phyloP scores from a whole-genome alignment of 2,329 filamentous ascomycete genomes.

The Epicoccum nigrum region DNA sequence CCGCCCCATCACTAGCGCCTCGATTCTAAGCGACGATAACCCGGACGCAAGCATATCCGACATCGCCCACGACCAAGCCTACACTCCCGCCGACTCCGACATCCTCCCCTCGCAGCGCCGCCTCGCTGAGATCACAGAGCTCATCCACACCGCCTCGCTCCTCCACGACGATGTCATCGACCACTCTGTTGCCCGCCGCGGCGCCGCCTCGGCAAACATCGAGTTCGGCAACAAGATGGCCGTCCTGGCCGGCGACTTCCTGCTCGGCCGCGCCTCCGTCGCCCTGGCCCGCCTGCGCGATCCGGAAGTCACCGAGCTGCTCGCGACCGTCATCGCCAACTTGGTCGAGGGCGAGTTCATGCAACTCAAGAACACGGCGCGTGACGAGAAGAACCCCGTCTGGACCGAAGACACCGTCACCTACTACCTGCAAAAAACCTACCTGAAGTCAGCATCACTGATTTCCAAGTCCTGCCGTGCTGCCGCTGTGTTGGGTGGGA shows the following conservation, averaged over 20 bases:
- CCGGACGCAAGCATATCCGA: conserved; percentile 53
- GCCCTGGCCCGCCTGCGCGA: conserved; percentile 88
- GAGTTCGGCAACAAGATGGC: conserved; percentile 99
- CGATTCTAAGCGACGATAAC: conserved; percentile 80
- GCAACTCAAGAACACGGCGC: conserved; percentile 96
- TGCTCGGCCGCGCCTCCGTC: conserved; percentile 90
- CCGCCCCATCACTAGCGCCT: conserved; percentile 63
- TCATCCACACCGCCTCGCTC: conserved; percentile 95
- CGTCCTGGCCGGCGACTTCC: conserved; percentile 94
- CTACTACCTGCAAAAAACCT: conserved; percentile 98
- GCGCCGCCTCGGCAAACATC: conserved; percentile 85
- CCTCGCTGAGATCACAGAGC: conserved; percentile 93
- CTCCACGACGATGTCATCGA: conserved; percentile 99
- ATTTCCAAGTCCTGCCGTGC: conserved; percentile 97
- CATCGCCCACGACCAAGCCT: conserved; percentile 57
- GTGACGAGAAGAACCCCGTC: conserved; percentile 80
- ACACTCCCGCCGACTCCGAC: conserved; percentile 59
- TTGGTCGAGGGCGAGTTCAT: conserved; percentile 99
- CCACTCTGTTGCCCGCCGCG: conserved; percentile 82
- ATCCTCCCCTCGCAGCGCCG: conserved; percentile 93
- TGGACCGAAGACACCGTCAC: conserved; percentile 89
- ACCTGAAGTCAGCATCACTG: conserved; percentile 92
- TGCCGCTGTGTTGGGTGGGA: conserved; percentile 81
- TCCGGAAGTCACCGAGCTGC: conserved; percentile 90
- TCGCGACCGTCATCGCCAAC: conserved; percentile 96